Percentiles rank a stretch among this genome's conserved stretches.
Conservation (phyloP, 1,284 basidiomycete genomes). For the Volvariella surrecta region DNA sequence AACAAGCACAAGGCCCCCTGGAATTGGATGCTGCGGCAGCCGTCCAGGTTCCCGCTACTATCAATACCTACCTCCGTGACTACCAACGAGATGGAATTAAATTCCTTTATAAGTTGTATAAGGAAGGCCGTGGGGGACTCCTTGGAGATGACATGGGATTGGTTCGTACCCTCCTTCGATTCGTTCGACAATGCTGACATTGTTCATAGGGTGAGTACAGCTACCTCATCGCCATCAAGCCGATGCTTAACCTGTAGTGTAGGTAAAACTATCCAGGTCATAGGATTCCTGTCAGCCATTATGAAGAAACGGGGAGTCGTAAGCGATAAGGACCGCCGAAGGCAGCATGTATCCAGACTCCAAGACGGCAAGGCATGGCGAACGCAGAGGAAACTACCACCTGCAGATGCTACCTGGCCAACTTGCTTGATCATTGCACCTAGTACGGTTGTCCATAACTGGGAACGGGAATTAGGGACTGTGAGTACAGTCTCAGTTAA, state of each 20-base stretch:
- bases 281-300: constrained; percentile 78
- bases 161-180: constrained; percentile 30
- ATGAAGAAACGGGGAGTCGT: constrained; percentile 67
- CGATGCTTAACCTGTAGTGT: constrained; percentile 1
- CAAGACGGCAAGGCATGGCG: constrained; percentile 56
- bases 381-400: constrained; percentile 43
- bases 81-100: constrained; percentile 79
- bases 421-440: constrained; percentile 80
- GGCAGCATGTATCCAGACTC: constrained; percentile 49
- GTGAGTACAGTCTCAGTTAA: constrained; percentile 14
- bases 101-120: constrained; percentile 68
- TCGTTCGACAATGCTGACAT: constrained; percentile 5
- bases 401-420: constrained; percentile 63
- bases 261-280: constrained; percentile 88
- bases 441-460: constrained; percentile 70
- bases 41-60: constrained; percentile 56
- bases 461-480: constrained; percentile 74
- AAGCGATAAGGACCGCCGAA: constrained; percentile 55
- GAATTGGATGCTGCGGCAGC: constrained; percentile 36
- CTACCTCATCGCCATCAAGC: not conserved
- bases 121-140: constrained; percentile 56
- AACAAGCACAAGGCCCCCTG: constrained; percentile 31
- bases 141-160: constrained; percentile 90
- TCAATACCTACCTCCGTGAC: constrained; percentile 75
- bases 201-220: constrained; percentile 19